Evolutionary conservation across 306 rosid genomes (phyloP), one percentile per base, ranked within the genome.

Genomic region (Crotalaria pallida): DNA sequence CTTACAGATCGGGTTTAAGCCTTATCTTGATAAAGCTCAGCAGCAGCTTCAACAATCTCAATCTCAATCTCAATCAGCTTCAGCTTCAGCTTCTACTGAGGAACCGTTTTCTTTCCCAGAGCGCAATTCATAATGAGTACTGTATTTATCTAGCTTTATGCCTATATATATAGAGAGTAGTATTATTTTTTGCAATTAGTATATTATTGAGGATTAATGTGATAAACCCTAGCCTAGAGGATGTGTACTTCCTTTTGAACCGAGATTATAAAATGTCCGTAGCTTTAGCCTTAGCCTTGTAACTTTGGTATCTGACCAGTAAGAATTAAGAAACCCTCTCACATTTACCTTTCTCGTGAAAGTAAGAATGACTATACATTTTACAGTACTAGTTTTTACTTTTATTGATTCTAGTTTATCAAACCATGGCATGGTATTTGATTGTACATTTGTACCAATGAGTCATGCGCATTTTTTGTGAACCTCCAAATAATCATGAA

Each of bases 1-100:
- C 67, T 3, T 90, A 0, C 90, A 77, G 18, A 84, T 93, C 27
- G 97, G 89, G 8, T 87, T 90, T 82, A 88, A 87, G 59, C 89
- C 96, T 60, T 93, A 75, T 66, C 88, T 93, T 11, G 90, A 90
- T 48, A 84, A 82, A 81, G 96, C 96, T 52, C 93, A 80, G 62
- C 79, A 62, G 0, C 71, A 73, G 8, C 82, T 76, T 51, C 79
- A 62, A 0, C 71, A 71, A 6, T 81, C 72, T 2, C 80, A 85
- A 56, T 48, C 78, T 73, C 34, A 62, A 2, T 63, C 48, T 62
- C 56, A 62, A 0, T 75, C 79, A 11, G 74, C 83, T 16, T 58
- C 79, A 5, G 29, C 84, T 33, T 43, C 85, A 48, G 50, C 86
- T 57, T 73, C 85, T 21, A 76, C 44, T 9, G 44, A 65, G 29